Evolutionary conservation across 192 early-diverging fungal species (phyloP).

Genomic region (Backusella macrospora): DNA sequence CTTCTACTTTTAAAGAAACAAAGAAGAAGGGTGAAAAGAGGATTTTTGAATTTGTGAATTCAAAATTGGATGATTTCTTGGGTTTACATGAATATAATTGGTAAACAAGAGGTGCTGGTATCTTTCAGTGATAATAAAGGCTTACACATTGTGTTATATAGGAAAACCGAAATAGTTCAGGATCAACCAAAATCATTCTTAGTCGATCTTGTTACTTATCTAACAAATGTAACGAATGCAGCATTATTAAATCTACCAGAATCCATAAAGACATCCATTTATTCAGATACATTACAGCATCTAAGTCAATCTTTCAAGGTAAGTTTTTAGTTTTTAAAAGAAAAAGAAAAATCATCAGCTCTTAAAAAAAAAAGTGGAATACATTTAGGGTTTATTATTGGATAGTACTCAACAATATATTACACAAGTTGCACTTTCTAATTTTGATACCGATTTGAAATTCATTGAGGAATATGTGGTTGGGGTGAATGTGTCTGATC

Average conservation of each 20-base stretch:
- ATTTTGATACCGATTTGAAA: conserved; percentile 67
- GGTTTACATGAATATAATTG: conserved; percentile 86
- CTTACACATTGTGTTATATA: too few species aligned
- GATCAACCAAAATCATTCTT: conserved; percentile 69
- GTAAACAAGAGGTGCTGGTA: too few species aligned
- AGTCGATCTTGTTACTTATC: conserved; percentile 71
- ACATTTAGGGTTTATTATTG: conserved; percentile 56
- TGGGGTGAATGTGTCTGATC: conserved; percentile 62
- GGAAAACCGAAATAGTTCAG: conserved; percentile 55
- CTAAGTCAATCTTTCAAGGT: conserved; percentile 67
- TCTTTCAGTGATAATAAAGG: too few species aligned
- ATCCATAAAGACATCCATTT: conserved; percentile 63
- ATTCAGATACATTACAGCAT: conserved; percentile 78
- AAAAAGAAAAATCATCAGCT: background rate
- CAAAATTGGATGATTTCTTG: conserved; percentile 80
- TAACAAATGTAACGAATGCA: conserved; percentile 68
- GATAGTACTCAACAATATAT: conserved; percentile 61
- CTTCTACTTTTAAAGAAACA: conserved; percentile 69
- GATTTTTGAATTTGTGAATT: conserved; percentile 77
- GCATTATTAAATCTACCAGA: conserved; percentile 68
- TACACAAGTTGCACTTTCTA: conserved; percentile 57
- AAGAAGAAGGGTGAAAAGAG: conserved; percentile 72
- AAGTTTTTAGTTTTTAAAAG: too few species aligned
- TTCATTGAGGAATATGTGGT: conserved; percentile 75
- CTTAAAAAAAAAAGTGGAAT: background rate